Conservation (phyloP, 805 yeast genomes). For the Priceomyces melissophilus region DNA sequence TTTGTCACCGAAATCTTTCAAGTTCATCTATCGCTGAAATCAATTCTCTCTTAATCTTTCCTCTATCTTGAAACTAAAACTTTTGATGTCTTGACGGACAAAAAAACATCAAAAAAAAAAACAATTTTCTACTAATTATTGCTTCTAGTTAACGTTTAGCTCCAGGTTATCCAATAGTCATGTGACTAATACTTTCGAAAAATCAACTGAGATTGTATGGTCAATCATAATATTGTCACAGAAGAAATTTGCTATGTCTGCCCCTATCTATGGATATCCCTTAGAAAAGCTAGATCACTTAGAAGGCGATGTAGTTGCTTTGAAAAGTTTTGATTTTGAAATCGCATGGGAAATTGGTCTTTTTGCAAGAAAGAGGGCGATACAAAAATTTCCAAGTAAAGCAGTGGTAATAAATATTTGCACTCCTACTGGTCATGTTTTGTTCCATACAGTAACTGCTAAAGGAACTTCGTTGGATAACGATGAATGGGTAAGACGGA, state of each 20-base stretch:
- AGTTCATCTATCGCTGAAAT: no score
- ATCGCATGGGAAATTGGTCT: constrained; percentile 47
- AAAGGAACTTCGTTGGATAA: constrained; percentile 45
- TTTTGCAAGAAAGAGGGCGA: constrained; percentile 35
- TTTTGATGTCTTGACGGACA: no score
- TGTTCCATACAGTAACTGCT: constrained; percentile 43
- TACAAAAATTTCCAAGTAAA: constrained; percentile 19
- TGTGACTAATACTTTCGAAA: no score
- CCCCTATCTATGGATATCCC: constrained; percentile 11
- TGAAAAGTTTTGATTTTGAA: constrained; percentile 28
- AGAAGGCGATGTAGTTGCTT: constrained; percentile 16
- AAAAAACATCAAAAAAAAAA: no score
- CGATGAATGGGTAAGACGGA: constrained; percentile 52
- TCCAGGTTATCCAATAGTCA: no score
- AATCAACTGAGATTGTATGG: no score
- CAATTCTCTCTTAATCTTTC: no score
- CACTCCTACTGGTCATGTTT: constrained; percentile 40
- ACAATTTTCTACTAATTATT: no score
- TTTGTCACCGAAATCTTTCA: no score
- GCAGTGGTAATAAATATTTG: constrained; percentile 49
- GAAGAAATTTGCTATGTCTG: not conserved
- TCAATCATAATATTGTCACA: no score
- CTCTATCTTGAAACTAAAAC: no score
- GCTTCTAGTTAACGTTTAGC: no score
- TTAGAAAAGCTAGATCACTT: constrained; percentile 18